Conservation (phyloP, 805 yeast species). For the Wickerhamomyces canadensis region DNA sequence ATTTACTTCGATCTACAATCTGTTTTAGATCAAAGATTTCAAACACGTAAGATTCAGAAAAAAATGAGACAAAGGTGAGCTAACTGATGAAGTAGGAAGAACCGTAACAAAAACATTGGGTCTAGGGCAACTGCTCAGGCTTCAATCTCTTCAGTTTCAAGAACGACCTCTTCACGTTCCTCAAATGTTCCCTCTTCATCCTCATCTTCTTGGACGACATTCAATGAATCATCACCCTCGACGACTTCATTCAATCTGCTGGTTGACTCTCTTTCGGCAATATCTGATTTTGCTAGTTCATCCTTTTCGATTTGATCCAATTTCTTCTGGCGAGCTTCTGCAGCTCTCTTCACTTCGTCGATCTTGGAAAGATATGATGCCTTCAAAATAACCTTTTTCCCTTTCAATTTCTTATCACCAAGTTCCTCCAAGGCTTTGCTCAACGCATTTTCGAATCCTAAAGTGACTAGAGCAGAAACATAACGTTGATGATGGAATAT, state of each 20-base stretch:
- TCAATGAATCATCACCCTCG: neutral
- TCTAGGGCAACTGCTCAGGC: neutral
- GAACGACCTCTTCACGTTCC: neutral
- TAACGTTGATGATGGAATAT: slow-evolving; percentile 28
- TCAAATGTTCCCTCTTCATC: slow-evolving; percentile 1
- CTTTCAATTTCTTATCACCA: slow-evolving; percentile 31
- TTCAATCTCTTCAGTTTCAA: neutral
- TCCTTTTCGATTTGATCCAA: slow-evolving; percentile 8
- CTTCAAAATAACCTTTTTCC: slow-evolving; percentile 29
- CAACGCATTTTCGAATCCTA: slow-evolving; percentile 37
- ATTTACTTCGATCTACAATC: too few species aligned
- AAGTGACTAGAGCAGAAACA: slow-evolving; percentile 48
- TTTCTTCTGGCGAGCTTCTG: slow-evolving; percentile 18
- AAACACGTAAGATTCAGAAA: too few species aligned
- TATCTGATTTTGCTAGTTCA: neutral
- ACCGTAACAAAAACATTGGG: neutral
- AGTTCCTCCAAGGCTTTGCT: slow-evolving; percentile 37
- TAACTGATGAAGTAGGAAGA: too few species aligned
- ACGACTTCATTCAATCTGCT: slow-evolving; percentile 4
- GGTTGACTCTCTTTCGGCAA: too few species aligned
- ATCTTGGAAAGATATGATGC: slow-evolving; percentile 39
- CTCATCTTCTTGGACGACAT: slow-evolving; percentile 2
- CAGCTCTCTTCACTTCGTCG: slow-evolving; percentile 38
- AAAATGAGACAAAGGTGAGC: too few species aligned
- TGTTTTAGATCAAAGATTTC: too few species aligned